Evolutionary conservation across 441 rosid genomes (phyloP).

Genomic region (Aquilaria agallochum): DNA sequence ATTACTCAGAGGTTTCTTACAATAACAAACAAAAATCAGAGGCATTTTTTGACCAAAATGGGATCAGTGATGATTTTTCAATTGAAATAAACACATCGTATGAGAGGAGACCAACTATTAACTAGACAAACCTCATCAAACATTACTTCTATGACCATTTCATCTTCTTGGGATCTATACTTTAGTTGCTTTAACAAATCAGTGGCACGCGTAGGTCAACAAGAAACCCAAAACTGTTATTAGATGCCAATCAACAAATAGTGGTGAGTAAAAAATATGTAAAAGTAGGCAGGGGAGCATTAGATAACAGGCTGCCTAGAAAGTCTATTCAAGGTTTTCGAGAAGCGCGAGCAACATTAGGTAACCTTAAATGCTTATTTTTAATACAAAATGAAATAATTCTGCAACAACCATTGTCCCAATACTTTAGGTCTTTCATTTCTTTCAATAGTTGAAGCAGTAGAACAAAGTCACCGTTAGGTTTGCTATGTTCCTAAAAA

Average conservation of each 20-base stretch:
- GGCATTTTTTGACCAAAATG: neutral
- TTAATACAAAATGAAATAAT: slow-evolving; percentile 44
- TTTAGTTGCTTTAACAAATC: slow-evolving; percentile 56
- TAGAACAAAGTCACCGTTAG: slow-evolving; percentile 42
- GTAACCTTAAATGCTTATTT: slow-evolving; percentile 55
- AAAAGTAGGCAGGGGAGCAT: too few species aligned
- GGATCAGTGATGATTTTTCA: neutral
- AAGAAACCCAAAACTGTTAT: slow-evolving; percentile 11
- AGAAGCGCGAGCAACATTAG: slow-evolving; percentile 4
- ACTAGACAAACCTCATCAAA: slow-evolving; percentile 49
- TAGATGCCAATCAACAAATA: neutral
- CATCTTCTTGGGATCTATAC: slow-evolving; percentile 34
- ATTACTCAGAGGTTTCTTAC: too few species aligned
- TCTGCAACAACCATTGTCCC: slow-evolving; percentile 69
- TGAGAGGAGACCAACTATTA: too few species aligned
- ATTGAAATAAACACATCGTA: too few species aligned
- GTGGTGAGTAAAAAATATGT: slow-evolving; percentile 2
- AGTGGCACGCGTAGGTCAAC: slow-evolving; percentile 41
- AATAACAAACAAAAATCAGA: too few species aligned
- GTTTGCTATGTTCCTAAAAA: slow-evolving; percentile 48
- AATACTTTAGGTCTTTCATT: slow-evolving; percentile 37
- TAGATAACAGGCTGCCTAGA: too few species aligned
- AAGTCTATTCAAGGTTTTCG: too few species aligned
- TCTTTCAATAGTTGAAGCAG: slow-evolving; percentile 52
- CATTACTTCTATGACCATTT: slow-evolving; percentile 36